Conservation (phyloP, 345 rosid genomes). For the Aquilaria malaccensis region DNA sequence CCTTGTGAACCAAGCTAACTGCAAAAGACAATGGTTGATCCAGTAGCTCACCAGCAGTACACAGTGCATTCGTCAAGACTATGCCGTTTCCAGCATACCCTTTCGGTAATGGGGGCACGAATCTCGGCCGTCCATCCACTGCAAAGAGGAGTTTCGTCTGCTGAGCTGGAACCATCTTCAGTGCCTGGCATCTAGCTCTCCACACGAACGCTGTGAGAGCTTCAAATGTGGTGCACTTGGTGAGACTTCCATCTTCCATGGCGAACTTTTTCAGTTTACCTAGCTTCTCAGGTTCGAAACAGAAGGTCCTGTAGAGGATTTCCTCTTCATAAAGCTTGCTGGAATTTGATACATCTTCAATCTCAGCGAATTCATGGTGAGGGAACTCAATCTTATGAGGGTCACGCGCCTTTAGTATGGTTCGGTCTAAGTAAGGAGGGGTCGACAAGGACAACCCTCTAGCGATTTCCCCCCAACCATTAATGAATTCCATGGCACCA, state of each 20-base stretch:
- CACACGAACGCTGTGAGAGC: constrained; percentile 72
- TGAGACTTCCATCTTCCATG: constrained; percentile 31
- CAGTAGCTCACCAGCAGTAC: constrained; percentile 60
- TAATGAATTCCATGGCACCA: constrained; percentile 79
- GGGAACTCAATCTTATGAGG: constrained; percentile 48
- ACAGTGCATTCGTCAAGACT: constrained; percentile 51
- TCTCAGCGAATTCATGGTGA: constrained; percentile 68
- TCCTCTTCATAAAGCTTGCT: constrained; percentile 53
- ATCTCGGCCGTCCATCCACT: constrained; percentile 53
- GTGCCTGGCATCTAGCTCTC: constrained; percentile 67
- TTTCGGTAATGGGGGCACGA: constrained; percentile 54
- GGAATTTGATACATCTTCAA: constrained; percentile 56
- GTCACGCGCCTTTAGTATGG: constrained; percentile 42
- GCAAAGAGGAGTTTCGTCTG: constrained; percentile 76
- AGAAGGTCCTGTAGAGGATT: constrained; percentile 59
- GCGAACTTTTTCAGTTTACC: constrained; percentile 45
- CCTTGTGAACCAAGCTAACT: constrained; percentile 47
- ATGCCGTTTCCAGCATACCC: constrained; percentile 78
- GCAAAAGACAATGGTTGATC: constrained; percentile 43
- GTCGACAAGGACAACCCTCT: constrained; percentile 56
- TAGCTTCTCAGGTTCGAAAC: constrained; percentile 56
- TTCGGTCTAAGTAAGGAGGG: constrained; percentile 62
- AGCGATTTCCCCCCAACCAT: constrained; percentile 79
- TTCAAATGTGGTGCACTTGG: constrained; percentile 63
- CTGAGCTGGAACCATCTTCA: constrained; percentile 55